Base-by-base conservation (phyloP, 352 stramenopile genomes). In the Phytopythium boreale region DNA sequence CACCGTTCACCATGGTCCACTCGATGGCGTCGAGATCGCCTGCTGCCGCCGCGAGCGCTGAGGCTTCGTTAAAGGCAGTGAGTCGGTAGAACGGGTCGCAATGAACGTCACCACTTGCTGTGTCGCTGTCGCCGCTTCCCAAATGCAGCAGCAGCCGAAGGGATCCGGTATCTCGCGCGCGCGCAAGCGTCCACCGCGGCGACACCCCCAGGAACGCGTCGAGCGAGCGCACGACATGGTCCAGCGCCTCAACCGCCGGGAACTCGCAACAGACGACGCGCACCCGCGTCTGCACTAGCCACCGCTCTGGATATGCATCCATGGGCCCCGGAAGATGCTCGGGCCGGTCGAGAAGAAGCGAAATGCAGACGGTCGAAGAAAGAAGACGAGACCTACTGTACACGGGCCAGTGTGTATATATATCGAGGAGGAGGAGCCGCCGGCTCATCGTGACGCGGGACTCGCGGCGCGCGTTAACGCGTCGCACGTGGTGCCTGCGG, bases 141-240 rank as follows among this genome's bases (percentile, higher is more conserved):
- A 69, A 29, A 24, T 64, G 62, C 36, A 64, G 56, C 12, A 84
- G 67, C 22, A 87, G 41, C 70, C 74, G 8, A 59, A 44, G 12
- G 65, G 66, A 27, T 74, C 74, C 5, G 29, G 19, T 6, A 1
- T 44, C 52, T 17, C 52, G 15, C 31, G 76, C 80, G 11, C 58
- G 64, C 17, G 70, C 68, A 55, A 89, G 43, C 20, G 69, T 81
- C 80, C 75, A 87, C 7, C 31, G 12, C 22, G 49, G 27, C 2
- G 77, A 80, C 8, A 12, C 19, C 63, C 84, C 76, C 20, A 79
- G 39, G 44, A 69, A 87, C 22, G 55, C 60, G 14, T 72, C 62
- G 22, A 89, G 58, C 43, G 71, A 50, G 46, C 73, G 51, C 36
- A 77, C 67, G 43, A 85, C 76, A 47, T 87, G 80, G 1, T 61